These are phyloP conservation scores for Cajanus cajan DNA, from an alignment of 306 rosid genomes.

Conservation along the genomic window DNA sequence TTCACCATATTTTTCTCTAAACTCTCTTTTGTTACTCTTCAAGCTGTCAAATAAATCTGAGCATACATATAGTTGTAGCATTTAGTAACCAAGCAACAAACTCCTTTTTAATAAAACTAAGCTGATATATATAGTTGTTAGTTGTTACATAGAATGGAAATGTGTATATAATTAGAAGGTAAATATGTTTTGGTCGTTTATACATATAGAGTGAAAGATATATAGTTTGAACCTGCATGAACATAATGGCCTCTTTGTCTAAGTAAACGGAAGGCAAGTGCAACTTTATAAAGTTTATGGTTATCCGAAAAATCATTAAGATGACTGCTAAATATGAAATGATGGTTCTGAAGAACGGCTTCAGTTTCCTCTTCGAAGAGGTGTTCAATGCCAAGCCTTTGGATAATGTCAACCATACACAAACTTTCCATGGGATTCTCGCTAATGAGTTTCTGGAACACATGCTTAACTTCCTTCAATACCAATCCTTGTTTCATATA, in stretches of 20 bases:
- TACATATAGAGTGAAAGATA: too few relatives aligned
- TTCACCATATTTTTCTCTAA: not conserved
- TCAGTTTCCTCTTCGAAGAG: slow-evolving; percentile 34
- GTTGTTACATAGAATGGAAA: too few relatives aligned
- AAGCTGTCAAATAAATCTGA: slow-evolving; percentile 28
- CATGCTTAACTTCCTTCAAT: slow-evolving; percentile 16
- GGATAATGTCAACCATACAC: slow-evolving; percentile 28
- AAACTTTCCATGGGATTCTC: slow-evolving; percentile 18
- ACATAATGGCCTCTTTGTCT: slow-evolving; percentile 26
- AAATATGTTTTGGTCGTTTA: too few relatives aligned
- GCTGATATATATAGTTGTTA: too few relatives aligned
- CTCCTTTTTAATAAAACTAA: too few relatives aligned
- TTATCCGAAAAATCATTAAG: not conserved
- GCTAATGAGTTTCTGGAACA: not conserved
- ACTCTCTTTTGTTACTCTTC: not conserved
- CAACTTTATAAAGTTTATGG: not conserved
- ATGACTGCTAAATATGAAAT: not conserved
- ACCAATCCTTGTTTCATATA: not conserved
- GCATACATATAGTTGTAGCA: not conserved
- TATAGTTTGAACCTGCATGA: slow-evolving; percentile 13
- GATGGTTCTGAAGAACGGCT: slow-evolving; percentile 14
- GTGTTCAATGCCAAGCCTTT: slow-evolving; percentile 38
- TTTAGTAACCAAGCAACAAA: not conserved
- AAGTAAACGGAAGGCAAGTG: slow-evolving; percentile 17
- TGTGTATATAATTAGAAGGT: too few relatives aligned